Conservation (phyloP, 805 yeast species). For the Clavispora fructus region DNA sequence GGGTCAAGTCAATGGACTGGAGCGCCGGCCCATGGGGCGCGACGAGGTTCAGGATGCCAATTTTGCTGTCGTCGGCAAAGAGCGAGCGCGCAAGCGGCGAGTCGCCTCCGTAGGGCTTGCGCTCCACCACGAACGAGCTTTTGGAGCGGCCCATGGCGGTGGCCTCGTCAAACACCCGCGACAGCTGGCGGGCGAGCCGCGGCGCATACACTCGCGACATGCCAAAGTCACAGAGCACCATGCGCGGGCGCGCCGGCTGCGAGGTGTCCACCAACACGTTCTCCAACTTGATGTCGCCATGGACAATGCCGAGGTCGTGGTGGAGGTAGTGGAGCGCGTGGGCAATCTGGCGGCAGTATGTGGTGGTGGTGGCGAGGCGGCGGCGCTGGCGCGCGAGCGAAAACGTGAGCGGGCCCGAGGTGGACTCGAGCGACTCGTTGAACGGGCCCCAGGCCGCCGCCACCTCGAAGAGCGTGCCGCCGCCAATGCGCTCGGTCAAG, state of each 20-base stretch:
- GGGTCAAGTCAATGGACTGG: slow-evolving; percentile 28
- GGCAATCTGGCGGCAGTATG: slow-evolving; percentile 48
- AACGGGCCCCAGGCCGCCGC: slow-evolving; percentile 62
- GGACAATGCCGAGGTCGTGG: slow-evolving; percentile 53
- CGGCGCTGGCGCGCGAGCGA: slow-evolving; percentile 20
- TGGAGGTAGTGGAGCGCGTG: slow-evolving; percentile 58
- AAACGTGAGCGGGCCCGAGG: slow-evolving; percentile 25
- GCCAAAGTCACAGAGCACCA: slow-evolving; percentile 85
- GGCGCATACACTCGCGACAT: slow-evolving; percentile 47
- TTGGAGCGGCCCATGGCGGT: slow-evolving; percentile 25
- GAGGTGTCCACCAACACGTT: slow-evolving; percentile 58
- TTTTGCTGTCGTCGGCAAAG: slow-evolving; percentile 26
- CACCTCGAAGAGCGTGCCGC: slow-evolving; percentile 78
- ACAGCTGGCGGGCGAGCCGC: slow-evolving; percentile 21
- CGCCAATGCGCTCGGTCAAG: slow-evolving; percentile 59
- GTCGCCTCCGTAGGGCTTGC: slow-evolving; percentile 34
- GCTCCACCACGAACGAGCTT: slow-evolving; percentile 26
- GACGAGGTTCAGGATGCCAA: slow-evolving; percentile 25
- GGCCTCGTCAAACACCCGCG: slow-evolving; percentile 10
- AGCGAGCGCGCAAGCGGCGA: slow-evolving; percentile 17
- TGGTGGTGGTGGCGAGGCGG: slow-evolving; percentile 30
- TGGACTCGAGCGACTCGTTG: slow-evolving; percentile 20
- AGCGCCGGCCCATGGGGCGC: slow-evolving; percentile 29
- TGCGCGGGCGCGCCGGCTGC: slow-evolving; percentile 37
- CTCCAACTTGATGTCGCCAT: slow-evolving; percentile 80